Conservation (phyloP, 2,329 filamentous ascomycete species). For the Orbilia oligospora region DNA sequence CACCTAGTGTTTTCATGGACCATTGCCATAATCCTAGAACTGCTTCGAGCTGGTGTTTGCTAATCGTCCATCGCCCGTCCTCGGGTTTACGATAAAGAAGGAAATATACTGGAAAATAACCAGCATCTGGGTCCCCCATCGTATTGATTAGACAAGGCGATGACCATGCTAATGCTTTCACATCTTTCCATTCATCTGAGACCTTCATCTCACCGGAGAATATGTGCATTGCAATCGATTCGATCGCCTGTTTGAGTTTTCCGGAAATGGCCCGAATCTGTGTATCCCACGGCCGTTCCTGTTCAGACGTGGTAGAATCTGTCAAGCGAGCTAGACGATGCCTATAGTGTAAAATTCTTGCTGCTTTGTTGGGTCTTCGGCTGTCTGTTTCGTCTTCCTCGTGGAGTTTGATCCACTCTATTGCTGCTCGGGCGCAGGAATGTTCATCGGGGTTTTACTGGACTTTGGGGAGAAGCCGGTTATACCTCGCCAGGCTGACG, state of each 20-base stretch:
- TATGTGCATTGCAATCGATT: neutral
- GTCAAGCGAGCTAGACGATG: slow-evolving; percentile 22
- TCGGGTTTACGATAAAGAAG: slow-evolving; percentile 9
- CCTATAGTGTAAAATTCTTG: slow-evolving; percentile 21
- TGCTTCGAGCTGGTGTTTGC: slow-evolving; percentile 21
- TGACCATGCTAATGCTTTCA: slow-evolving; percentile 20
- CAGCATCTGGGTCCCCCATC: neutral
- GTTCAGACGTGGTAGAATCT: neutral
- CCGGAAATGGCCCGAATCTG: slow-evolving; percentile 1
- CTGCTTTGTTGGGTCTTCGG: slow-evolving; percentile 9
- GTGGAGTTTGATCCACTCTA: slow-evolving; percentile 17
- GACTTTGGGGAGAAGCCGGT: no score
- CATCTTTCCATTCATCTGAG: neutral
- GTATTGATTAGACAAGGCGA: neutral
- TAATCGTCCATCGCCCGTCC: slow-evolving; percentile 23
- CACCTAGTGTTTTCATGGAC: neutral
- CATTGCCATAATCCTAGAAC: slow-evolving; percentile 23
- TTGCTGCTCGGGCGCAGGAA: slow-evolving; percentile 3
- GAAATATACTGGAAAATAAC: slow-evolving; percentile 24
- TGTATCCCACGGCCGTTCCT: slow-evolving; percentile 6
- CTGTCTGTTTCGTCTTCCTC: neutral
- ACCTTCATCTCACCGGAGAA: slow-evolving; percentile 10
- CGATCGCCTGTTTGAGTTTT: slow-evolving; percentile 19
- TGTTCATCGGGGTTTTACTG: neutral
- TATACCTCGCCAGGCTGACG: neutral